Percentiles rank a stretch among this genome's conserved stretches.
Conservation (phyloP, 2,329 filamentous ascomycete genomes). For the Dothistroma septosporum region DNA sequence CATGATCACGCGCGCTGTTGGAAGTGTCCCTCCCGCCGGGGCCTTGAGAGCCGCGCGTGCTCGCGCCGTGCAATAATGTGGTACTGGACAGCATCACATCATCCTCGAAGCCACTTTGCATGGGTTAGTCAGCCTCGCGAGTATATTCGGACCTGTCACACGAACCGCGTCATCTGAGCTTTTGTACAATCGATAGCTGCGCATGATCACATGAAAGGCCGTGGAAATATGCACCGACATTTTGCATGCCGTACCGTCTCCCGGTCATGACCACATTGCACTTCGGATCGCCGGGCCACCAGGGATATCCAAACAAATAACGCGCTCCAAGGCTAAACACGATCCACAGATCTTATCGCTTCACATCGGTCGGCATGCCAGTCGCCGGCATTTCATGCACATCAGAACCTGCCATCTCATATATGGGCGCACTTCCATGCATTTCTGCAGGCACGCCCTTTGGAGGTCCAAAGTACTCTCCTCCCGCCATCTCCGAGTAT, state of each 20-base stretch:
- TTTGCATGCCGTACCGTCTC: neutral
- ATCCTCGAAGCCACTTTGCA: too few species aligned
- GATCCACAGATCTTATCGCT: neutral
- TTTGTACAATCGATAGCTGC: neutral
- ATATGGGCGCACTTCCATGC: constrained; percentile 28
- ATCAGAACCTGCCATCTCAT: constrained; percentile 31
- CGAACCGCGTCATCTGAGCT: neutral
- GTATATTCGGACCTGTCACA: too few species aligned
- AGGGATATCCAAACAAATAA: neutral
- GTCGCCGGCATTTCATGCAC: constrained; percentile 26
- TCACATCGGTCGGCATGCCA: constrained; percentile 6
- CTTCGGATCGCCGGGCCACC: neutral
- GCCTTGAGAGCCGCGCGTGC: too few species aligned
- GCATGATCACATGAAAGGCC: neutral
- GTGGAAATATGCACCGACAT: neutral
- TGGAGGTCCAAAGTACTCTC: constrained; percentile 17
- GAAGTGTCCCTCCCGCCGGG: too few species aligned
- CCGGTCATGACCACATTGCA: neutral
- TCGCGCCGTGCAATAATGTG: too few species aligned
- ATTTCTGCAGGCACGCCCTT: constrained; percentile 25
- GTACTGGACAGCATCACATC: too few species aligned
- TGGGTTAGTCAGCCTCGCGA: too few species aligned
- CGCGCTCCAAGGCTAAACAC: neutral
- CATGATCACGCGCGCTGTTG: neutral
- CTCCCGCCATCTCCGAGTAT: constrained; percentile 33